A percentile compares a stretch with the other conserved stretches of the same genome.
Conservation (phyloP, 495 filamentous ascomycete genomes). For the Aspergillus funiculosus region DNA sequence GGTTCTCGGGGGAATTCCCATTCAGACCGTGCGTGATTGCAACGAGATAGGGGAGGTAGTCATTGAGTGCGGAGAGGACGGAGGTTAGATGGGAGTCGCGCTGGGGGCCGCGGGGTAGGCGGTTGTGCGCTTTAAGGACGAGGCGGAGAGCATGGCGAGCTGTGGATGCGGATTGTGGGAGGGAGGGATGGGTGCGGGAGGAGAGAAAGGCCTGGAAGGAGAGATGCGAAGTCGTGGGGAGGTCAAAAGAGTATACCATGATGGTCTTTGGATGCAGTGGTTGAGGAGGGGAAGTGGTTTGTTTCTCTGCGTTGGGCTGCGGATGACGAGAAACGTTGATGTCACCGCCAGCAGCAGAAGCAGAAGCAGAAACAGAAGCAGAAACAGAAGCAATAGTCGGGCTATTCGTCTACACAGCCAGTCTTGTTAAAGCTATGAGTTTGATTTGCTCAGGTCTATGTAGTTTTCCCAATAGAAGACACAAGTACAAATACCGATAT, state of each 20-base stretch:
- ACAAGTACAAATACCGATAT: too few species aligned
- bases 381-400: too few species aligned
- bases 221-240: conserved; percentile 79
- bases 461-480: too few species aligned
- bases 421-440: too few species aligned
- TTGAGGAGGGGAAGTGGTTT: conserved; percentile 4
- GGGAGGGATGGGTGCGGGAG: conserved; percentile 72
- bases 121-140: conserved; percentile 76
- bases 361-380: not conserved
- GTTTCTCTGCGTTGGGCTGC: conserved; percentile 2
- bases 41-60: conserved; percentile 75
- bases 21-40: conserved; percentile 65
- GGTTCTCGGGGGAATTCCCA: conserved; percentile 25
- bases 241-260: conserved; percentile 81
- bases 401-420: too few species aligned
- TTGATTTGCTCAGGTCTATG: too few species aligned
- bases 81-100: conserved; percentile 62
- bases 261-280: conserved; percentile 23
- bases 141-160: conserved; percentile 71
- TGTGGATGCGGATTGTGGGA: conserved; percentile 70
- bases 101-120: conserved; percentile 52
- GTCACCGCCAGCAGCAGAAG: conserved; percentile 19
- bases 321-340: conserved; percentile 10
- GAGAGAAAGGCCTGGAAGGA: conserved; percentile 67
- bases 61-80: conserved; percentile 59